phyloP scores from a whole-genome alignment of 139 green algal species.

The Ettlia oleoabundans region DNA sequence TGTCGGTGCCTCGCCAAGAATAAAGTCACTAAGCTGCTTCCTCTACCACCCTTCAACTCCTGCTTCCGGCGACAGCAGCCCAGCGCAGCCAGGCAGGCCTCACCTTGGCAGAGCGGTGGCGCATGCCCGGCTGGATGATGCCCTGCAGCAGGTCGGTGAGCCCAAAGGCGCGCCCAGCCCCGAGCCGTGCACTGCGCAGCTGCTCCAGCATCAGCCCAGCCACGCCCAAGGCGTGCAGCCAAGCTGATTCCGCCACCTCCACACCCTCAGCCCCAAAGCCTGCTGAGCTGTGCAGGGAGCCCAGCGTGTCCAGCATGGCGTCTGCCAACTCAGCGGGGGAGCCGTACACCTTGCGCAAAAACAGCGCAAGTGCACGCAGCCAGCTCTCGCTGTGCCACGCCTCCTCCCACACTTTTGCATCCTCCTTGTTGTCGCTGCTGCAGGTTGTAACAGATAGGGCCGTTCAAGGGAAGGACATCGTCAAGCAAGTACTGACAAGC shows the following conservation, averaged over 20 bases:
- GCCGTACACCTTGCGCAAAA: constrained; percentile 50
- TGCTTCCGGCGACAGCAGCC: too few relatives aligned
- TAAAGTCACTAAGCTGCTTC: too few relatives aligned
- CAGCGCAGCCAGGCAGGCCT: too few relatives aligned
- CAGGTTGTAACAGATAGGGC: too few relatives aligned
- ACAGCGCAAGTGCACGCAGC: constrained; percentile 35
- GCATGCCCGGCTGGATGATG: constrained; percentile 44
- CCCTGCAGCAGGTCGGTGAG: constrained; percentile 34
- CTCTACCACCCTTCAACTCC: too few relatives aligned
- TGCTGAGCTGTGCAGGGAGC: not conserved
- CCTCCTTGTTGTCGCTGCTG: constrained; percentile 3
- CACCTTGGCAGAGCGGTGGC: constrained; percentile 35
- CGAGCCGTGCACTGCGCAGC: constrained; percentile 14
- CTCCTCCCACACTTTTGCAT: not conserved
- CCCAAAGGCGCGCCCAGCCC: constrained; percentile 19
- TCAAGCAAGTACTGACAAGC: too few relatives aligned
- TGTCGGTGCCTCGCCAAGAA: too few relatives aligned
- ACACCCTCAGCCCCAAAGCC: constrained; percentile 1
- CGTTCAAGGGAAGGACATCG: too few relatives aligned
- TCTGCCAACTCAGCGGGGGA: constrained; percentile 48
- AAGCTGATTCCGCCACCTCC: constrained; percentile 15
- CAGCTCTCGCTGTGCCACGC: constrained; percentile 35
- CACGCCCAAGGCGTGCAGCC: constrained; percentile 33
- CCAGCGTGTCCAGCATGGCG: constrained; percentile 33
- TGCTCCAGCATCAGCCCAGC: constrained; percentile 39